Conservation (phyloP, 2,329 filamentous ascomycete species). For the Westerdykella aurantiaca region DNA sequence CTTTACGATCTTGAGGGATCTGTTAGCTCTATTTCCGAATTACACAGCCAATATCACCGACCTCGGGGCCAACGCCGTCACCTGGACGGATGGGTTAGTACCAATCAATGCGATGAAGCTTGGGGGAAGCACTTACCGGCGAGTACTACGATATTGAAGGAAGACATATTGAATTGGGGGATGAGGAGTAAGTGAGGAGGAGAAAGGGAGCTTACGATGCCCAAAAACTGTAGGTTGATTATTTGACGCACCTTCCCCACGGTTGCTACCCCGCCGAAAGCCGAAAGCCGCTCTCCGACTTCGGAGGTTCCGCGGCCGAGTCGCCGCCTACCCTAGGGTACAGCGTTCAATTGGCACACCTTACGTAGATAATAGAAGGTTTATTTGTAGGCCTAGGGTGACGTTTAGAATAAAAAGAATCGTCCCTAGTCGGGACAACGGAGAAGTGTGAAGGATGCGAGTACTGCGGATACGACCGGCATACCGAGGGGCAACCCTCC, state of each 20-base stretch:
- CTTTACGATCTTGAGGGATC: conserved; percentile 57
- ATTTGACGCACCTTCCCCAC: not conserved
- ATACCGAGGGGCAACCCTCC: too few species aligned
- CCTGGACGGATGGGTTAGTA: conserved; percentile 22
- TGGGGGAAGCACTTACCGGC: conserved; percentile 26
- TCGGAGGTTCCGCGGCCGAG: not conserved
- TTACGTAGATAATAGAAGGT: too few species aligned
- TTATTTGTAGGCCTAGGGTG: too few species aligned
- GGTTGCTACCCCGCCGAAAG: not conserved
- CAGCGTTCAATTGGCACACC: too few species aligned
- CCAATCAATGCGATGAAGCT: too few species aligned
- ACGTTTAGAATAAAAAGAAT: too few species aligned
- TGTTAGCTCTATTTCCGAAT: conserved; percentile 13
- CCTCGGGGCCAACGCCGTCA: conserved; percentile 40
- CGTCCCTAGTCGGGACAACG: too few species aligned
- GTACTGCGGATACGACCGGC: too few species aligned
- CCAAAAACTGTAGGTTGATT: not conserved
- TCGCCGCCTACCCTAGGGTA: too few species aligned
- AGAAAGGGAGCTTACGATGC: not conserved
- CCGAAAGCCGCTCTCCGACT: not conserved
- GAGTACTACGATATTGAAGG: conserved; percentile 40
- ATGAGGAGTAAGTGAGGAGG: not conserved
- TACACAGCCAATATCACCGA: conserved; percentile 13
- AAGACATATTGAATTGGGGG: conserved; percentile 28
- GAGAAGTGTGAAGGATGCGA: too few species aligned